These are phyloP conservation scores for Microsporum canis DNA, from an alignment of 2,329 filamentous ascomycete species.

Conservation along the genomic window DNA sequence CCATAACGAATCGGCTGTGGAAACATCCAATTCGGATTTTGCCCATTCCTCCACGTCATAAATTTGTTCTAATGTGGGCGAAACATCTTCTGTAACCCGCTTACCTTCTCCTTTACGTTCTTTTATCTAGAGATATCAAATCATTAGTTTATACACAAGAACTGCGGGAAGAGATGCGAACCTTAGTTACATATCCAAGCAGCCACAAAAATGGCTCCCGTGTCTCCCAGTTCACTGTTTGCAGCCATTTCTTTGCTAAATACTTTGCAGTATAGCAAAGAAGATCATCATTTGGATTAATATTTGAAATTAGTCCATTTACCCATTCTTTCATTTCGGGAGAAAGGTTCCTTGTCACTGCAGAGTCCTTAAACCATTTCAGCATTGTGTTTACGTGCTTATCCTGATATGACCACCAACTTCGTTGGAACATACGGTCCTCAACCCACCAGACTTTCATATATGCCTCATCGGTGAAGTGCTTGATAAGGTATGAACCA, in stretches of 20 bases:
- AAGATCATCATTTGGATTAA: constrained; percentile 19
- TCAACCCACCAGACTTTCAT: constrained; percentile 18
- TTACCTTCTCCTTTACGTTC: neutral
- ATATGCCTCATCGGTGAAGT: constrained; percentile 16
- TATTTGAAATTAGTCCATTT: constrained; percentile 19
- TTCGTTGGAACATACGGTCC: constrained; percentile 12
- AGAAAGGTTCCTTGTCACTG: constrained; percentile 18
- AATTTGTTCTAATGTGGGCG: constrained; percentile 11
- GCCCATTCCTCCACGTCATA: constrained; percentile 13
- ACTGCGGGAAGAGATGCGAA: neutral
- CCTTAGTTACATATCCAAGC: constrained; percentile 10
- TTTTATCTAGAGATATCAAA: neutral
- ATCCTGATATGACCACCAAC: constrained; percentile 16
- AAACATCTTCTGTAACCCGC: neutral
- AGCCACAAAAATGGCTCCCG: constrained; percentile 8
- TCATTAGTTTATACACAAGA: neutral
- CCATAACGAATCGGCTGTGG: constrained; percentile 11
- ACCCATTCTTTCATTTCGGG: constrained; percentile 18
- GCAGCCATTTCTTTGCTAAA: constrained; percentile 17
- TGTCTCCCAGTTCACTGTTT: constrained; percentile 7
- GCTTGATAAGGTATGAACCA: constrained; percentile 17
- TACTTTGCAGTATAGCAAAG: constrained; percentile 15
- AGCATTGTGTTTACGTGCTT: constrained; percentile 10
- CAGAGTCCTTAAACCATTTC: constrained; percentile 21
- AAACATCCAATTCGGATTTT: constrained; percentile 9